Percentiles rank a stretch among this genome's conserved stretches.
phyloP scores from a whole-genome alignment of 2,329 filamentous ascomycete genomes.

The Colletotrichum euphorbiae region DNA sequence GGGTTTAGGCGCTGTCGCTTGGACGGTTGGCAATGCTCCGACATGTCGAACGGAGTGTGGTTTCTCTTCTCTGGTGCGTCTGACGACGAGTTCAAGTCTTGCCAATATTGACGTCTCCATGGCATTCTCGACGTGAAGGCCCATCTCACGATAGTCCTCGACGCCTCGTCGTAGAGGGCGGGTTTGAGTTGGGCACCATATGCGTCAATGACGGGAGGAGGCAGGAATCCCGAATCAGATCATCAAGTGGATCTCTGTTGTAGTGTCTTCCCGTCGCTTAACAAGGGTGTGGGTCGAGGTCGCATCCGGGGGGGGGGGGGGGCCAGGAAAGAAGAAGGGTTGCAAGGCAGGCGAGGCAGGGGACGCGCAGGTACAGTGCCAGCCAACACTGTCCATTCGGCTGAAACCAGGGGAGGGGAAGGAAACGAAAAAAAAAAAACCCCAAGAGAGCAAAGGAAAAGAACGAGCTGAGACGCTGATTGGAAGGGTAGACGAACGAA shows the following conservation, averaged over 20 bases:
- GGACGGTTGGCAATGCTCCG: not conserved
- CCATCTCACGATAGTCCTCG: not conserved
- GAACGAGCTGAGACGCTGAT: not conserved
- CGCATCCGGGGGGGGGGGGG: constrained; percentile 8
- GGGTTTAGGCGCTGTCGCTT: not conserved
- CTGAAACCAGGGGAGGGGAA: constrained; percentile 2
- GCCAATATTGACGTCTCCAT: not conserved
- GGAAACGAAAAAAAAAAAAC: not conserved
- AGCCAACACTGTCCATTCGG: constrained; percentile 11
- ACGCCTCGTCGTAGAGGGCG: not conserved
- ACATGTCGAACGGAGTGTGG: not conserved
- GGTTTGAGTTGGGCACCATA: constrained; percentile 19
- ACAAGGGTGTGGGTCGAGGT: constrained; percentile 10
- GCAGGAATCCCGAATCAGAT: constrained; percentile 28
- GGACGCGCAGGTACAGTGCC: constrained; percentile 14
- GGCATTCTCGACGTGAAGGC: not conserved
- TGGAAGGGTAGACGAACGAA: constrained; percentile 3
- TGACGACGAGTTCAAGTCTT: not conserved
- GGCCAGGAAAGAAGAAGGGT: constrained; percentile 4
- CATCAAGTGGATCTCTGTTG: constrained; percentile 28
- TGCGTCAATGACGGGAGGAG: constrained; percentile 18
- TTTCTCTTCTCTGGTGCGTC: no score
- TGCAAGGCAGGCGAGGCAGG: constrained; percentile 10
- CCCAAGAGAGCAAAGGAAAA: not conserved
- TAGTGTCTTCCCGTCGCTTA: no score